Evolutionary conservation across 1,139 yeast genomes (phyloP), one percentile per base, ranked within the genome.

Genomic region (Diutina scorzettiae): DNA sequence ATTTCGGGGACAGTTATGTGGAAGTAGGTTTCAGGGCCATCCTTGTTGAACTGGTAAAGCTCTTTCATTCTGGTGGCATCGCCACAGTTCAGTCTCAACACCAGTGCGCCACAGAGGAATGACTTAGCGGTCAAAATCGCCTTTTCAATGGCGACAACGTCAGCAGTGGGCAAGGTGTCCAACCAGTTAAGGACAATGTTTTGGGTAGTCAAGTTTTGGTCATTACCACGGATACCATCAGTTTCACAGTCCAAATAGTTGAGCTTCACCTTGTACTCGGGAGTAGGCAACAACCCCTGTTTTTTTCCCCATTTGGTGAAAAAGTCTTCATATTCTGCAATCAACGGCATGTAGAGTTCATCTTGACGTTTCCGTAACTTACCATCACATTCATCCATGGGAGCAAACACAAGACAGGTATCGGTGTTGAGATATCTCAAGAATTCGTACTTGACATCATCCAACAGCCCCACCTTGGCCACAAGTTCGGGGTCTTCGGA

Each of bases 371-470:
- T 58, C 53, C 97, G 73, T 48, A 91, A 67, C 36, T 66, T 68
- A 7, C 97, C 98, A 49, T 83, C 91, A 55, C 83, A 87, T 57
- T 91, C 97, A 41, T 68, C 71, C 14, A 52, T 51, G n/a, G 96
- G 93, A 1, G 96, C 77, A 55, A 87, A 83, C 8, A 89, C 86
- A 42, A 91, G 69, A 50, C 95, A 66, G 2, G 97, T 87, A 57
- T 91, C 98, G 1, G 98, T 91, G 56, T 91, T 98, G 44, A 93
- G 66, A 56, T 87, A 91, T 45, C 91, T 78, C 52, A 89, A 64
- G 48, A 91, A 57, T 47, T 71, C 70, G 42, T 64, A 56, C 48
- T 74, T 71, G 32, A 82, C 69, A 44, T 72, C 76, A 5, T 69
- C 71, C 41, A 75, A 61, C 48, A 67, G 72, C 8, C 87, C 85